A percentile compares a stretch with the other conserved stretches of the same genome.
phyloP scores from a whole-genome alignment of 257 asterid species.

The Solanum megistacrolobum region DNA sequence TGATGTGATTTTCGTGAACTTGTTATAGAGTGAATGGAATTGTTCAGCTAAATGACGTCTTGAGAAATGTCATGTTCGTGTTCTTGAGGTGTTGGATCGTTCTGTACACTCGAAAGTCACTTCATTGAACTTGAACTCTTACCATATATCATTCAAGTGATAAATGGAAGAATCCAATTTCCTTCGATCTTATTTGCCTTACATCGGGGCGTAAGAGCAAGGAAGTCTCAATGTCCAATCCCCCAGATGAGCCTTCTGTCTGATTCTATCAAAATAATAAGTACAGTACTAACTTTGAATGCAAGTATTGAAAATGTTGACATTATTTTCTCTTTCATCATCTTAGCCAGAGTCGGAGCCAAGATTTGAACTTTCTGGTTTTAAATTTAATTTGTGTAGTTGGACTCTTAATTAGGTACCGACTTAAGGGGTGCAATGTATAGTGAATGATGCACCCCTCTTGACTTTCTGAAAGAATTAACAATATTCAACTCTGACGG shows the following conservation, averaged over 20 bases:
- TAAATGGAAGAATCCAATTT: background rate
- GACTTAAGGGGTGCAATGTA: background rate
- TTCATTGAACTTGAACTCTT: background rate
- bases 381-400: background rate
- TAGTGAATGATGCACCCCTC: background rate
- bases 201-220: background rate
- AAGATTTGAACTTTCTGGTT: background rate
- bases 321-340: slow-evolving; percentile 14
- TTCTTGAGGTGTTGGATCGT: background rate
- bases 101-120: background rate
- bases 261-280: background rate
- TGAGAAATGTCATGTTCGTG: background rate
- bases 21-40: background rate
- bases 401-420: background rate
- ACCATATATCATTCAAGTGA: background rate
- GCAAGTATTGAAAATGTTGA: background rate
- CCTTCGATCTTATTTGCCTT: background rate
- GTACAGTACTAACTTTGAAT: background rate
- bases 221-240: background rate
- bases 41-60: background rate
- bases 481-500: background rate
- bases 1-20: background rate
- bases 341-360: background rate
- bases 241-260: background rate
- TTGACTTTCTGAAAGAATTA: background rate